Conservation (phyloP, 2,329 filamentous ascomycete species). For the Diaporthe vaccinii region DNA sequence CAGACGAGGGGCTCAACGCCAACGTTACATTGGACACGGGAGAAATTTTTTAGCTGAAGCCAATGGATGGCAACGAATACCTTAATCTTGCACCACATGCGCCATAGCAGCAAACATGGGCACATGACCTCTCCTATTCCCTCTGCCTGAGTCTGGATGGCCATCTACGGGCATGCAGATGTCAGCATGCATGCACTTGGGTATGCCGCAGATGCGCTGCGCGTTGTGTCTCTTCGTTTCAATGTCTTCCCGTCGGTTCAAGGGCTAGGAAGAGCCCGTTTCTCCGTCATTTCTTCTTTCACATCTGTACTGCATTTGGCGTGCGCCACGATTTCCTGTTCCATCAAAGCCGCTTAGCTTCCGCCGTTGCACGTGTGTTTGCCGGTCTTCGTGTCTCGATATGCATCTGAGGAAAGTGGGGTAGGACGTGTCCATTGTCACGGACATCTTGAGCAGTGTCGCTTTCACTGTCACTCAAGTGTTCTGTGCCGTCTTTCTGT, state of each 20-base stretch:
- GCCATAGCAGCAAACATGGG: slow-evolving; percentile 23
- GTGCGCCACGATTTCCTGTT: background rate
- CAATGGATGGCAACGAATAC: background rate
- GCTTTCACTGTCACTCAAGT: too few relatives aligned
- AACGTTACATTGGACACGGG: slow-evolving; percentile 23
- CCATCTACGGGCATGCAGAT: background rate
- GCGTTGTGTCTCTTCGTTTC: background rate
- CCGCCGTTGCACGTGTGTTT: background rate
- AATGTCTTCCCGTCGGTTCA: background rate
- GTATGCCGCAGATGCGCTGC: slow-evolving; percentile 8
- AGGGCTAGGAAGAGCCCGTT: background rate
- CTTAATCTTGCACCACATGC: slow-evolving; percentile 10
- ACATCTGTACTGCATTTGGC: slow-evolving; percentile 9
- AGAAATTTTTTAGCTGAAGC: background rate
- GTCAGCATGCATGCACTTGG: background rate
- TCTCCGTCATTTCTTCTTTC: background rate
- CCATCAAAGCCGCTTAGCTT: background rate
- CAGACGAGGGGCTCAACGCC: slow-evolving; percentile 2
- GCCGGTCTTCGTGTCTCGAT: slow-evolving; percentile 4
- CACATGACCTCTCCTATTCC: slow-evolving; percentile 17
- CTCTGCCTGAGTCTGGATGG: background rate
- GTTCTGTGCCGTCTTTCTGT: background rate
- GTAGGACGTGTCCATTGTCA: background rate
- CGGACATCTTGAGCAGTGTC: background rate
- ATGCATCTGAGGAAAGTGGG: background rate